A percentile compares a stretch with the other conserved stretches of the same genome.
These are phyloP conservation scores for Neopestalotiopsis sp. DNA, from an alignment of 2,329 filamentous ascomycete genomes.

Conservation along the genomic window DNA sequence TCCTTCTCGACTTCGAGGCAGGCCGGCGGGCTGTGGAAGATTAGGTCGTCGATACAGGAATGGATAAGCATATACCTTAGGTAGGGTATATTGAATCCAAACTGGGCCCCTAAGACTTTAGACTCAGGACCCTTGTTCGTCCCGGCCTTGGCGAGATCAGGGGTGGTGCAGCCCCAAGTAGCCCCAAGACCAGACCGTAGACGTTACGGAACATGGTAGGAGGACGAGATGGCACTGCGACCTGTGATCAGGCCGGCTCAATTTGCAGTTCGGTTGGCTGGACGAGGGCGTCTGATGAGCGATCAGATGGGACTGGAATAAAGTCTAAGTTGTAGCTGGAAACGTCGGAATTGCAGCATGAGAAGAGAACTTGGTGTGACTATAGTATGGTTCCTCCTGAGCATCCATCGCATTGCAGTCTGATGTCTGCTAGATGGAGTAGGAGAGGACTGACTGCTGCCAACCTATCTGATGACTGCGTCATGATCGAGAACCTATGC, in stretches of 20 bases:
- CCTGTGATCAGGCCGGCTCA: slow-evolving; percentile 7
- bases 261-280: neutral
- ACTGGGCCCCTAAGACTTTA: slow-evolving; percentile 21
- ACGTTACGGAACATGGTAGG: slow-evolving; percentile 17
- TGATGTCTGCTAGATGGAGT: neutral
- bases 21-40: slow-evolving; percentile 13
- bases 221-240: slow-evolving; percentile 15
- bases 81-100: slow-evolving; percentile 18
- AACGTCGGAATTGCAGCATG: neutral
- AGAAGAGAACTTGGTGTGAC: neutral
- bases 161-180: slow-evolving; percentile 1
- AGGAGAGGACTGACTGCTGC: neutral
- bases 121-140: slow-evolving; percentile 13
- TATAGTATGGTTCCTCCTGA: neutral
- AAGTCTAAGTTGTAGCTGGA: neutral
- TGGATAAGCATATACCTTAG: slow-evolving; percentile 20
- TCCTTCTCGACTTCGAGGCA: slow-evolving; percentile 25
- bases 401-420: neutral
- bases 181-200: slow-evolving; percentile 4
- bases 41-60: slow-evolving; percentile 16
- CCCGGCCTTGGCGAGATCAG: slow-evolving; percentile 14
- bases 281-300: neutral
- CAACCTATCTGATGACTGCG: neutral
- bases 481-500: neutral
- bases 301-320: slow-evolving; percentile 10